These are phyloP conservation scores for Flaveria trinervia DNA, from an alignment of 129 eudicot genomes.

Conservation along the genomic window DNA sequence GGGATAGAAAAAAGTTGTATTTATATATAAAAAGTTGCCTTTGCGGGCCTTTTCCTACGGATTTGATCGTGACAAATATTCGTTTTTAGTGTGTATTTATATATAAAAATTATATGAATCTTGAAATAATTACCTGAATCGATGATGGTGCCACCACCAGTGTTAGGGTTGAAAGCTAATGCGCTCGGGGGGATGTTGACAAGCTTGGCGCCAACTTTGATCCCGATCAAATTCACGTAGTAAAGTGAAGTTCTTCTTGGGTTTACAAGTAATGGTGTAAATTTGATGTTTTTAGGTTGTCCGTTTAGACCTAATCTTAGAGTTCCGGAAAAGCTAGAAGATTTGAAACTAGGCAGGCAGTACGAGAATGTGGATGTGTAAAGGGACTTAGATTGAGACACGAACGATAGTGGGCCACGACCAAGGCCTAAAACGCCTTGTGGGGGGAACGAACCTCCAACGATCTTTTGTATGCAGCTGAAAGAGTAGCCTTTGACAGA, in stretches of 20 bases:
- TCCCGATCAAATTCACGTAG: constrained; percentile 73
- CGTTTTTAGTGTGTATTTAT: too few species aligned
- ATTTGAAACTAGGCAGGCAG: constrained; percentile 88
- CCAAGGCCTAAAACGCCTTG: constrained; percentile 94
- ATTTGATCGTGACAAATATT: too few species aligned
- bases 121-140: constrained; percentile 64
- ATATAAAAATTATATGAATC: background rate
- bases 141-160: constrained; percentile 85
- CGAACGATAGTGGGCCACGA: constrained; percentile 79
- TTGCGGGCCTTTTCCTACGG: too few species aligned
- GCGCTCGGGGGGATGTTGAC: constrained; percentile 72
- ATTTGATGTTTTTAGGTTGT: constrained; percentile 70
- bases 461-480: constrained; percentile 55
- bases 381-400: constrained; percentile 67
- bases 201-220: constrained; percentile 57
- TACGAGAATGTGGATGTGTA: constrained; percentile 84
- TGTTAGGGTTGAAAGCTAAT: constrained; percentile 66
- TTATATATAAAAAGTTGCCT: too few species aligned
- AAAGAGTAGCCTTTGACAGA: constrained; percentile 62
- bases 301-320: constrained; percentile 71
- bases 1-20: too few species aligned
- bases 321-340: constrained; percentile 70
- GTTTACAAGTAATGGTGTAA: constrained; percentile 71
- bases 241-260: constrained; percentile 87
- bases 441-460: constrained; percentile 73